Base-by-base conservation (phyloP, 805 yeast species). In the Novakomyces olei region DNA sequence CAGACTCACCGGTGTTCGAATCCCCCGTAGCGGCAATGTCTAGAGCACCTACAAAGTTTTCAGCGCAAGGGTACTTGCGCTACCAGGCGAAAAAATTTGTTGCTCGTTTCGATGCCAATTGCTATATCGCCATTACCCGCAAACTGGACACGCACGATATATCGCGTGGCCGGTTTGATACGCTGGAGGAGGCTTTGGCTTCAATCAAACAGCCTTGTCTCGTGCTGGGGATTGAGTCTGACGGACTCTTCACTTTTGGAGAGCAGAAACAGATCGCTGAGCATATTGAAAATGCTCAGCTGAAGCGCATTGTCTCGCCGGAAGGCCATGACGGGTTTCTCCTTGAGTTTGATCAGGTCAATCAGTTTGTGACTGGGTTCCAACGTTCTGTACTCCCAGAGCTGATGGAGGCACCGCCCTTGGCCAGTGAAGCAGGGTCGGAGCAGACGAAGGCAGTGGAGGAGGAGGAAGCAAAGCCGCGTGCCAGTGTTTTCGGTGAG, bases 291-390 rank as follows among this genome's bases (percentile, higher is more conserved):
- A 62, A 75, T 43, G 63, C 91, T 1, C 50, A 43, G 5, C 57
- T 88, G 41, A 69, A 72, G 41, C 69, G 70, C 44, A 72, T 88
- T 27, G 68, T 76, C 39, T 81, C 95, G 1, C 88, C 85, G 8
- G 98, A 88, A 44, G 98, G 98, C 12, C 98, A 88, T 48, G 98
- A 88, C 57, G 98, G 96, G 2, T 88, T 88, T 48, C 55, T 88
- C 38, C 60, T 88, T 30, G 98, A 88, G 51, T 88, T 88, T 51
- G 73, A 69, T 32, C 68, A 70, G 33, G 80, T 88, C 36, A 78
- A 88, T 49, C 59, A 65, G 24, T 58, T 73, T 40, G 69, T 91
- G 34, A 53, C 66, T 28, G 66, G 65, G 3, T 88, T 85, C 51
- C 60, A 85, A 45, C 54, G 53, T 16, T 51, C 56, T 26, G 58